Evolutionary conservation across 441 rosid species (phyloP).

Genomic region (Adansonia grandidieri): DNA sequence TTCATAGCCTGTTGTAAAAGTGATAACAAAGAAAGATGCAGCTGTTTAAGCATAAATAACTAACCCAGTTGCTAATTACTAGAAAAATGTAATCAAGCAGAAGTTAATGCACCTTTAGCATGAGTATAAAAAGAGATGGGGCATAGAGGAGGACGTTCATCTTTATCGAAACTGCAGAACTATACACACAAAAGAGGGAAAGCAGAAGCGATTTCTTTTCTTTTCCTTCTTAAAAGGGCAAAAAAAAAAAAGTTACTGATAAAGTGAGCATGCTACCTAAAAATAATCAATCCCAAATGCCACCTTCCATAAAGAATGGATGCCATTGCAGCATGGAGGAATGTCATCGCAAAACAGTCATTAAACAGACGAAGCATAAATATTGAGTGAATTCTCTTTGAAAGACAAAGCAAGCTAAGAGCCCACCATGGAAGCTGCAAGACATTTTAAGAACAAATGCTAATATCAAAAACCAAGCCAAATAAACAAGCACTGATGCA

Average conservation of each 20-base stretch:
- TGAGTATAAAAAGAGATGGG: slow-evolving; percentile 75
- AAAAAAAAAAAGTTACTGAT: slow-evolving; percentile 1
- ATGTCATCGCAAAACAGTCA: slow-evolving; percentile 87
- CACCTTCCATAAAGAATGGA: slow-evolving; percentile 64
- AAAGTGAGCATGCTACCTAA: slow-evolving; percentile 56
- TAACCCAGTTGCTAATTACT: slow-evolving; percentile 18
- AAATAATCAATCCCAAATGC: slow-evolving; percentile 83
- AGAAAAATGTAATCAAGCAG: slow-evolving; percentile 13
- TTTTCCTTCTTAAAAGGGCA: neutral
- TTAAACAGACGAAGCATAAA: slow-evolving; percentile 96
- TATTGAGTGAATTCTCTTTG: slow-evolving; percentile 91
- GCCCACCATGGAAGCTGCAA: slow-evolving; percentile 98
- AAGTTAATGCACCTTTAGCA: slow-evolving; percentile 66
- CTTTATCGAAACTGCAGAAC: slow-evolving; percentile 85
- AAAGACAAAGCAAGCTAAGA: slow-evolving; percentile 71
- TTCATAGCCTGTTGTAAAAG: slow-evolving; percentile 62
- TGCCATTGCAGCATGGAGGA: slow-evolving; percentile 79
- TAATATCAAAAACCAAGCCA: neutral
- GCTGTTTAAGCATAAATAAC: slow-evolving; percentile 20
- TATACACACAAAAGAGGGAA: slow-evolving; percentile 33
- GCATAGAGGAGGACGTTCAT: slow-evolving; percentile 95
- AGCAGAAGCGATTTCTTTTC: slow-evolving; percentile 26
- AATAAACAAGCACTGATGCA: neutral
- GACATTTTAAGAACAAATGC: slow-evolving; percentile 22
- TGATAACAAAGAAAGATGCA: slow-evolving; percentile 28